Percentiles rank a stretch among this genome's conserved stretches.
Conservation (phyloP, 2,329 filamentous ascomycete species). For the Beauveria medogensis region DNA sequence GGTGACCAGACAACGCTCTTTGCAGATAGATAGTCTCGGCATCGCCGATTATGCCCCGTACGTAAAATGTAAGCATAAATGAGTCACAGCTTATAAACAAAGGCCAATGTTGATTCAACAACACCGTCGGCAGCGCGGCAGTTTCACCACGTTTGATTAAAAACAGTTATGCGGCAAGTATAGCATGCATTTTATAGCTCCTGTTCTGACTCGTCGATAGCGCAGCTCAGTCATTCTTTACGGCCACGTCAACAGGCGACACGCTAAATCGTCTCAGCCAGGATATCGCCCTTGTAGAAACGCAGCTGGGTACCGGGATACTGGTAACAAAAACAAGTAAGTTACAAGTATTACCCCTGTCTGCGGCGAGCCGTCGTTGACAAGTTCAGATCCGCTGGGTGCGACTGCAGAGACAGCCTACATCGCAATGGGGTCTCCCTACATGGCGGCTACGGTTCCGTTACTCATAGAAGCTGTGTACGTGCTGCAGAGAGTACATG, state of each 20-base stretch:
- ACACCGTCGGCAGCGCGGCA: conserved; percentile 21
- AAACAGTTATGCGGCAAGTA: conserved; percentile 21
- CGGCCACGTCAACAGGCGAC: conserved; percentile 26
- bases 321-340: conserved; percentile 14
- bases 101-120: conserved; percentile 4
- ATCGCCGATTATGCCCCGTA: conserved; percentile 13
- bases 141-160: conserved; percentile 18
- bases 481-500: conserved; percentile 22
- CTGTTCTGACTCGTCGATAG: conserved; percentile 13
- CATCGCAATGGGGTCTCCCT: conserved; percentile 37
- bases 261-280: conserved; percentile 32
- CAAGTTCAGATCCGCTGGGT: conserved; percentile 15
- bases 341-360: conserved; percentile 22
- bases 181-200: neutral
- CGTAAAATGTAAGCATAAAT: neutral
- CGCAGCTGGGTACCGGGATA: neutral
- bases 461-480: conserved; percentile 19
- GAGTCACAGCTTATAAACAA: neutral
- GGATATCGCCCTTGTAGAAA: conserved; percentile 21
- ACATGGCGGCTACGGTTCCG: conserved; percentile 39
- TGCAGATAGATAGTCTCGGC: conserved; percentile 13
- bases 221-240: conserved; percentile 27
- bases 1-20: conserved; percentile 14
- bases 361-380: conserved; percentile 21
- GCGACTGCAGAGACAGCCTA: conserved; percentile 25